phyloP scores from a whole-genome alignment of 108 stramenopile genomes.

The Cyclotella sp. region DNA sequence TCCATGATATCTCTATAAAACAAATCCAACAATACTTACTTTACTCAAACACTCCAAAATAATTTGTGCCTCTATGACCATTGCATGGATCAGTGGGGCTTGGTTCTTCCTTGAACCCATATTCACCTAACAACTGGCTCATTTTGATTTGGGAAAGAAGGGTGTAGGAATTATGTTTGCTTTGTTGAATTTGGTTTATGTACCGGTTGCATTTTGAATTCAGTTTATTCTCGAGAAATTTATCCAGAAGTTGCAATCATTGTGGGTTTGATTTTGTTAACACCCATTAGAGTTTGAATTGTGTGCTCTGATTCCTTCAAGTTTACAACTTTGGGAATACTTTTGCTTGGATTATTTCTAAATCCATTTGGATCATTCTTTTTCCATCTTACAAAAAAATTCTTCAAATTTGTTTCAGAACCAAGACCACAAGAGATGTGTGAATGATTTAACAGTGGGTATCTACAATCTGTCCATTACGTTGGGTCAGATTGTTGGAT shows the following conservation, averaged over 20 bases:
- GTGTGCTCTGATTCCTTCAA: constrained; percentile 28
- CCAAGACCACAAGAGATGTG: constrained; percentile 12
- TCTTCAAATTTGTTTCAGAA: constrained; percentile 28
- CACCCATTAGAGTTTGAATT: constrained; percentile 40
- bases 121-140: constrained; percentile 26
- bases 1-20: no score
- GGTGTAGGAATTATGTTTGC: constrained; percentile 50
- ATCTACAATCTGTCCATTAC: constrained; percentile 51
- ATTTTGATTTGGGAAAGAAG: constrained; percentile 29
- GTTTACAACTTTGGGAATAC: constrained; percentile 19
- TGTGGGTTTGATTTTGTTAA: constrained; percentile 18
- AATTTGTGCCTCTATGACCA: constrained; percentile 26
- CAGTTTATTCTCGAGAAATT: constrained; percentile 26
- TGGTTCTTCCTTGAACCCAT: constrained; percentile 51
- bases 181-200: constrained; percentile 40
- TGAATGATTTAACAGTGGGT: constrained; percentile 48
- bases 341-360: constrained; percentile 36
- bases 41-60: no score
- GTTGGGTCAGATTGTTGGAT: constrained; percentile 45
- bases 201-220: constrained; percentile 38
- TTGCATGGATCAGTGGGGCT: constrained; percentile 42
- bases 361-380: constrained; percentile 39
- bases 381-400: constrained; percentile 49
- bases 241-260: constrained; percentile 19
- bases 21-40: no score